These are phyloP conservation scores for Entomophthora muscae DNA, from an alignment of 371 early-diverging fungal species.

Conservation along the genomic window DNA sequence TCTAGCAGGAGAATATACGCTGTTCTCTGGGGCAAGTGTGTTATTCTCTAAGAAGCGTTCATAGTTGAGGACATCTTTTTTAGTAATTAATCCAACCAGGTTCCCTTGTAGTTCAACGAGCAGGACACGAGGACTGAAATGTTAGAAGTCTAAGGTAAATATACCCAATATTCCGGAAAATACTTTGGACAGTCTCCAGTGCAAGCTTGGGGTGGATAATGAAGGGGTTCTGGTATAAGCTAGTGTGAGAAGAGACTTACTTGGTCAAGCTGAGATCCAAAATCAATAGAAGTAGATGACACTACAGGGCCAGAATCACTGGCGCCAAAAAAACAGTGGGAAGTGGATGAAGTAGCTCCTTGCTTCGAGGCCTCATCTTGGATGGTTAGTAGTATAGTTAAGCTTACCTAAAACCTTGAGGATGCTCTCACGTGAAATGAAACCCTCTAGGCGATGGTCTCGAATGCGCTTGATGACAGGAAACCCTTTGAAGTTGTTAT, in stretches of 20 bases:
- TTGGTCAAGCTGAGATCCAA: slow-evolving; percentile 58
- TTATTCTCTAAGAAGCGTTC: not conserved
- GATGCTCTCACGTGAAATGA: slow-evolving; percentile 59
- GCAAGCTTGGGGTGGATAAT: slow-evolving; percentile 61
- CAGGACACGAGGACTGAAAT: slow-evolving; percentile 45
- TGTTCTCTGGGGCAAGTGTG: not conserved
- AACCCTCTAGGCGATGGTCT: slow-evolving; percentile 59
- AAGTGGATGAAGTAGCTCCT: slow-evolving; percentile 25
- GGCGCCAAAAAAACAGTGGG: slow-evolving; percentile 31
- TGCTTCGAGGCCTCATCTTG: slow-evolving; percentile 26
- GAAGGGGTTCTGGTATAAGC: slow-evolving; percentile 43
- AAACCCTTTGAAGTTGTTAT: slow-evolving; percentile 49
- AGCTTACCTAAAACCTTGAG: slow-evolving; percentile 35
- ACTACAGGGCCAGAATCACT: slow-evolving; percentile 5
- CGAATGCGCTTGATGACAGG: slow-evolving; percentile 58
- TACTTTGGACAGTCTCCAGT: slow-evolving; percentile 71
- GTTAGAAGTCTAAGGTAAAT: too few species aligned
- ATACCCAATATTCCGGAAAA: slow-evolving; percentile 83
- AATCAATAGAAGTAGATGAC: slow-evolving; percentile 37
- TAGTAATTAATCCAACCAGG: slow-evolving; percentile 51
- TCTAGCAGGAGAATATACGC: not conserved
- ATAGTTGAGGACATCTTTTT: slow-evolving; percentile 58
- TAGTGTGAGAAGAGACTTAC: slow-evolving; percentile 12
- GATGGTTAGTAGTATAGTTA: not conserved
- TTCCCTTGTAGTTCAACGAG: slow-evolving; percentile 46